Evolutionary conservation across 371 early-diverging fungal genomes (phyloP).

Genomic region (Mucor racemosus): DNA sequence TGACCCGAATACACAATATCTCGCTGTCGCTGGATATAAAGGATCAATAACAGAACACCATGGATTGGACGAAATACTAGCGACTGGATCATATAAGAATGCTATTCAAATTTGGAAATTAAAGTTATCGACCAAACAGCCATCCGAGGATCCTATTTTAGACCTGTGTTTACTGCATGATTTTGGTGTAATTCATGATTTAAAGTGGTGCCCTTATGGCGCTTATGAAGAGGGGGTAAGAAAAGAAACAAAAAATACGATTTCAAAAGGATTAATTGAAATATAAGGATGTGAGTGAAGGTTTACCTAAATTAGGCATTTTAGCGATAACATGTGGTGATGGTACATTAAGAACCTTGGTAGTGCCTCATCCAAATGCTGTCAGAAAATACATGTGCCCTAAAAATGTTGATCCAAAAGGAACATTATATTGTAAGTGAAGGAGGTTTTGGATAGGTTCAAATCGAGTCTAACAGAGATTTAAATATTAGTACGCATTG

Average conservation of each 20-base stretch:
- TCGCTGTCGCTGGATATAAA: conserved; percentile 62
- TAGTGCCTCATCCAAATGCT: conserved; percentile 56
- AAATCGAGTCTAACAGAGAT: background rate
- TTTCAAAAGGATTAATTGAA: too few species aligned
- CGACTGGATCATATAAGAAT: conserved; percentile 25
- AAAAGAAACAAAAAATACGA: background rate
- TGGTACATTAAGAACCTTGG: conserved; percentile 46
- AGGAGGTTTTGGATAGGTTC: background rate
- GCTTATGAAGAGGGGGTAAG: conserved; percentile 37
- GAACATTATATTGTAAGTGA: conserved; percentile 24
- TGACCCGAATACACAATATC: conserved; percentile 44
- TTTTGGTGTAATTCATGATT: conserved; percentile 51
- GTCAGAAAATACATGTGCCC: conserved; percentile 16
- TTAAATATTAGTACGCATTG: conserved; percentile 17
- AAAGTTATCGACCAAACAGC: conserved; percentile 15
- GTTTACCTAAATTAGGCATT: conserved; percentile 50
- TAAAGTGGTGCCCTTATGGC: conserved; percentile 61
- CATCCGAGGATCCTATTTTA: conserved; percentile 33
- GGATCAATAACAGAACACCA: conserved; percentile 45
- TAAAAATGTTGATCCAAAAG: conserved; percentile 1
- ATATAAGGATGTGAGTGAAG: background rate
- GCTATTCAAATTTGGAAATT: conserved; percentile 62
- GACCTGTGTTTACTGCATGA: conserved; percentile 58
- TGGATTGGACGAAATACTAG: conserved; percentile 41
- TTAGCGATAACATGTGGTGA: conserved; percentile 59